These are phyloP conservation scores for Aspergillus ruber DNA, from an alignment of 2,329 filamentous ascomycete species.

Conservation along the genomic window DNA sequence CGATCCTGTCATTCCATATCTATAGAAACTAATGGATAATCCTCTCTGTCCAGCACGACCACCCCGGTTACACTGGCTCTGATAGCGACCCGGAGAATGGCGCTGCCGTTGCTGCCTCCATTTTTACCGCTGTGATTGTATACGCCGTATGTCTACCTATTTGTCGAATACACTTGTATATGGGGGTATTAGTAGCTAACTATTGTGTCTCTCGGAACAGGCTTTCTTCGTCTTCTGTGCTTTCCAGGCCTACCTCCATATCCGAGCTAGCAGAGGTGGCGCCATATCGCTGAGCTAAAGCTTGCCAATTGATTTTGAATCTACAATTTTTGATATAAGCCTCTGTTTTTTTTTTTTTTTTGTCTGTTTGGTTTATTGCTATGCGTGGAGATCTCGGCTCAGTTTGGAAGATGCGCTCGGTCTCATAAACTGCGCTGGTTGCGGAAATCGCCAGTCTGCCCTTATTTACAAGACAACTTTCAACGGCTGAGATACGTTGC, in stretches of 20 bases:
- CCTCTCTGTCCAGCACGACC: constrained; percentile 46
- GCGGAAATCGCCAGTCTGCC: too few species aligned
- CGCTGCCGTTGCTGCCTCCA: constrained; percentile 69
- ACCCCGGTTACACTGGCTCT: constrained; percentile 77
- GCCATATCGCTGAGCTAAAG: constrained; percentile 66
- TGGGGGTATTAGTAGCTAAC: constrained; percentile 7
- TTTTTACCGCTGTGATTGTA: constrained; percentile 82
- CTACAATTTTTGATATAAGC: not conserved
- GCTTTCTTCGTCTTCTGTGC: constrained; percentile 88
- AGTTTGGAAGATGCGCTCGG: not conserved
- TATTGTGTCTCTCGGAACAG: constrained; percentile 39
- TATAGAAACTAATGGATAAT: constrained; percentile 5
- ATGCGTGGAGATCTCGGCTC: not conserved
- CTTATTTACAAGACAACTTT: too few species aligned
- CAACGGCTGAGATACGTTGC: not conserved
- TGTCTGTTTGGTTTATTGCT: not conserved
- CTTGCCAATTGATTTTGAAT: not conserved
- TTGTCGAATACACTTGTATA: not conserved
- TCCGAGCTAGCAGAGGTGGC: constrained; percentile 74
- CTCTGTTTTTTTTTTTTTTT: not conserved
- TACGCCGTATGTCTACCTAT: constrained; percentile 67
- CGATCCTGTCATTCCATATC: not conserved
- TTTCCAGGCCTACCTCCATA: constrained; percentile 78
- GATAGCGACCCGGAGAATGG: constrained; percentile 65
- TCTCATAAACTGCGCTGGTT: not conserved